These are phyloP conservation scores for Oenanthe sinensis DNA, from an alignment of 129 eudicot species.

Conservation along the genomic window DNA sequence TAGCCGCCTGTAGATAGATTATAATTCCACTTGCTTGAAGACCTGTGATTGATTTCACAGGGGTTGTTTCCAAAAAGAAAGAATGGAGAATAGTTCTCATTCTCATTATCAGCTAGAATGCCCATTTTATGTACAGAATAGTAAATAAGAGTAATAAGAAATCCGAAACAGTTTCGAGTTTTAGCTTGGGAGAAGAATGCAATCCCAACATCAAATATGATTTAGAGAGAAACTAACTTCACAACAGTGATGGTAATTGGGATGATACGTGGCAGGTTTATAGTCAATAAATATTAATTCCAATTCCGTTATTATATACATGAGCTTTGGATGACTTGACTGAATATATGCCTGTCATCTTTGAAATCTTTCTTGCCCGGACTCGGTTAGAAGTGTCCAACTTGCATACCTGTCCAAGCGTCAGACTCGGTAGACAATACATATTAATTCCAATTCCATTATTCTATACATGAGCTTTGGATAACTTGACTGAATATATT, in stretches of 20 bases:
- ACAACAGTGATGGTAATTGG: not conserved
- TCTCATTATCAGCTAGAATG: slow-evolving; percentile 39
- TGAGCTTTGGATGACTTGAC: not conserved
- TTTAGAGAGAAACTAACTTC: not conserved
- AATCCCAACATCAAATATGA: not conserved
- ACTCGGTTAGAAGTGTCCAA: no score
- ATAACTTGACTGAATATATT: not conserved
- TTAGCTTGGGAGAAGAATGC: not conserved
- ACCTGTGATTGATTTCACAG: slow-evolving; percentile 28
- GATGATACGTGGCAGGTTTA: not conserved
- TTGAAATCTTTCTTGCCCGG: no score
- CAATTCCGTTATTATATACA: not conserved
- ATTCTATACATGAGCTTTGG: not conserved
- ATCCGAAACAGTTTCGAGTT: not conserved
- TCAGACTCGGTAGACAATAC: not conserved
- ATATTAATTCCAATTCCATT: not conserved
- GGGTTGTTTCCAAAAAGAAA: slow-evolving; percentile 24
- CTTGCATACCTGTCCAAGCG: no score
- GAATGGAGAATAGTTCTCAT: slow-evolving; percentile 36
- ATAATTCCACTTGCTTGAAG: slow-evolving; percentile 48
- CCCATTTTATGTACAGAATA: slow-evolving; percentile 36
- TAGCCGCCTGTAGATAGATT: slow-evolving; percentile 59
- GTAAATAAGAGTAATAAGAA: not conserved
- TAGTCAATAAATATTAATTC: not conserved
- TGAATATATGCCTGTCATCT: not conserved